These are phyloP conservation scores for Apiosordaria backusii DNA, from an alignment of 495 filamentous ascomycete genomes.

Conservation along the genomic window DNA sequence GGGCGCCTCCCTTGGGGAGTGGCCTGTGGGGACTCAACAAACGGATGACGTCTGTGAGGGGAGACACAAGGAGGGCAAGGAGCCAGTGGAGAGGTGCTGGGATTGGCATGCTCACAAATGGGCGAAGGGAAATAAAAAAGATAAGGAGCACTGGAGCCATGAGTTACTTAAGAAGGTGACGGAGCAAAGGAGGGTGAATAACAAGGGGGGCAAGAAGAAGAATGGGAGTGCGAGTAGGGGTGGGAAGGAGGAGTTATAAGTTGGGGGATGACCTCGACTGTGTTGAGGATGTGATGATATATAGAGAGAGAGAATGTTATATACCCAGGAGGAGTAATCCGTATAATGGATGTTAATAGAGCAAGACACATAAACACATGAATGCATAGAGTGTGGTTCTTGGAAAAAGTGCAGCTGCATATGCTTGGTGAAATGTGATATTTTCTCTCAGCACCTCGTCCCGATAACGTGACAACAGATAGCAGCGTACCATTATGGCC, in stretches of 20 bases:
- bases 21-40: constrained; percentile 35
- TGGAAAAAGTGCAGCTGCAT: too few species aligned
- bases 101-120: constrained; percentile 36
- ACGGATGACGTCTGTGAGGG: constrained; percentile 27
- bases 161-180: constrained; percentile 27
- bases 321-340: neutral
- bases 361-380: neutral
- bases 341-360: neutral
- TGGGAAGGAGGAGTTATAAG: constrained; percentile 25
- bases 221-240: neutral
- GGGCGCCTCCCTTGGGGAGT: constrained; percentile 49
- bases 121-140: constrained; percentile 13
- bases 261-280: too few species aligned
- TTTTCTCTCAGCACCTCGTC: too few species aligned
- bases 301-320: neutral
- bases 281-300: neutral
- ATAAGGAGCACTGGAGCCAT: constrained; percentile 32
- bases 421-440: too few species aligned
- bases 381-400: too few species aligned
- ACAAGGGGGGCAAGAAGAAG: neutral
- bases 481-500: too few species aligned
- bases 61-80: constrained; percentile 12
- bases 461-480: too few species aligned
- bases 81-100: constrained; percentile 36
- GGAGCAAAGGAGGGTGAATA: constrained; percentile 23